Percentiles rank a stretch among this genome's conserved stretches.
phyloP scores from a whole-genome alignment of 495 filamentous ascomycete species.

The Daldinia concentrica region DNA sequence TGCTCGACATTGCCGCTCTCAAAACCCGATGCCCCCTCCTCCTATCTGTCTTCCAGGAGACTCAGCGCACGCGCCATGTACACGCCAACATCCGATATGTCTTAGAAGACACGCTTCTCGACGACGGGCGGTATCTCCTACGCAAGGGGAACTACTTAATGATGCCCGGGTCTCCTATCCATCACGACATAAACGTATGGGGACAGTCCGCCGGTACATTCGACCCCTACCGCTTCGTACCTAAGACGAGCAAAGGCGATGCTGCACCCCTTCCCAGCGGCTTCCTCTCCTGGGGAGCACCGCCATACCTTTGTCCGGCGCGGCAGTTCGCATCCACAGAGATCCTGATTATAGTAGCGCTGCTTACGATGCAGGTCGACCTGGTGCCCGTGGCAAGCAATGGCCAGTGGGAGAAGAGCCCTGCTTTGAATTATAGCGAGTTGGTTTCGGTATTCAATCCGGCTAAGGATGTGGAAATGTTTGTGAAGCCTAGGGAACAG shows the following conservation, averaged over 20 bases:
- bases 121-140: background rate
- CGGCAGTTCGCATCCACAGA: too few relatives aligned
- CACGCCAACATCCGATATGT: background rate
- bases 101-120: background rate
- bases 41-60: background rate
- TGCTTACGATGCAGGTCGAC: too few relatives aligned
- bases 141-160: background rate
- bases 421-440: too few relatives aligned
- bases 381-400: too few relatives aligned
- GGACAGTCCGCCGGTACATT: background rate
- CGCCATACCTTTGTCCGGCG: too few relatives aligned
- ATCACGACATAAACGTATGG: background rate
- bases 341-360: too few relatives aligned
- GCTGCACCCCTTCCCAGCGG: background rate
- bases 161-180: background rate
- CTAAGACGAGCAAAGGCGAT: background rate
- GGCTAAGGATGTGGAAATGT: background rate
- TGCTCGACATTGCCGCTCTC: too few relatives aligned
- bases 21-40: background rate
- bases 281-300: background rate
- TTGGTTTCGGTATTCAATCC: background rate
- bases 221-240: background rate
- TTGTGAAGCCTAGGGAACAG: background rate
- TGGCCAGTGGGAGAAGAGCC: too few relatives aligned
- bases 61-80: background rate